Evolutionary conservation across 768 basidiomycete species (phyloP), one percentile per base, ranked within the genome.

Genomic region (Punctularia strigosozonata): DNA sequence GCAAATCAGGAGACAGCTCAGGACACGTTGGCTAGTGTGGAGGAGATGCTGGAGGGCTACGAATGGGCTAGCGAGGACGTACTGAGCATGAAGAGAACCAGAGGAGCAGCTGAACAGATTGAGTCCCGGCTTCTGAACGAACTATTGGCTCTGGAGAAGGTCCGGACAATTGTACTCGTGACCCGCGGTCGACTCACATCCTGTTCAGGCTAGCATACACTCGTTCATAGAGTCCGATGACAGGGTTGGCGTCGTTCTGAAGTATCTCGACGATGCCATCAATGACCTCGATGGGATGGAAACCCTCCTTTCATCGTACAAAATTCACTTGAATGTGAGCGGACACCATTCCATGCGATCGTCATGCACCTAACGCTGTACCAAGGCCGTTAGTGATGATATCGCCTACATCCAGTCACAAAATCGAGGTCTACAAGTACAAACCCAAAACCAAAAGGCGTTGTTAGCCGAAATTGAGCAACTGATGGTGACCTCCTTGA

Each of bases 1-100:
- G n/a, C n/a, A n/a, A n/a, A n/a, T n/a, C n/a, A n/a, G n/a, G 85
- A 87, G 48, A 77, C 72, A 40, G 70, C 75, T 8, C 80, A 87
- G 46, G 85, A 80, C 6, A 88, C 87, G 3, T 69, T 99, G 61
- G 65, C 81, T 4, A 95, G 78, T 57, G 90, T 99, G 2, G 95
- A 99, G 54, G 95, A 99, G 56, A 92, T 99, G 89, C 68, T 99
- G 19, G 95, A 99, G 51, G 92, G 95, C 0, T 95, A 95, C 51
- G 95, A 98, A 57, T 98, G 91, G 91, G 80, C 87, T 4, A 81
- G 78, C 44, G 84, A 82, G 40, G 79, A 80, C 53, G 65, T 80
- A n/a, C 64, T 82, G 31, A 74, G 71, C 12, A 64, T 76, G 47
- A 78, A 73, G 51, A 34, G 33, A 38, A 66, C 69, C 14, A 68